Conservation (phyloP, 2,329 filamentous ascomycete species). For the Hortaea sp. region DNA sequence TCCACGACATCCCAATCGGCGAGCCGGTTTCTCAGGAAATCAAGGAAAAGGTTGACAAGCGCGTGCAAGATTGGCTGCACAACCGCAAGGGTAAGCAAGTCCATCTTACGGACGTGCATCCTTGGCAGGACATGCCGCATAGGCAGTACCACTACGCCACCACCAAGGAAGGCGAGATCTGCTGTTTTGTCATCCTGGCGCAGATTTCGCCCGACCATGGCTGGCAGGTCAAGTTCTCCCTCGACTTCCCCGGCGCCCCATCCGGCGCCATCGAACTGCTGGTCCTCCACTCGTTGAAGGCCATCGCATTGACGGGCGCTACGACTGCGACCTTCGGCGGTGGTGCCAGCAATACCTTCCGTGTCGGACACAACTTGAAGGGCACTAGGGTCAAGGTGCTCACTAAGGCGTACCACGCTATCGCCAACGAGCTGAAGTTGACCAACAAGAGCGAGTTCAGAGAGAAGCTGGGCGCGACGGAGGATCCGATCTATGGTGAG, state of each 20-base stretch:
- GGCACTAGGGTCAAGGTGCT: conserved; percentile 73
- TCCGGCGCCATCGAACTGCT: conserved; percentile 79
- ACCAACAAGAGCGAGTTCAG: conserved; percentile 81
- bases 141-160: conserved; percentile 77
- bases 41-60: conserved; percentile 57
- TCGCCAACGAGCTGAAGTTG: conserved; percentile 72
- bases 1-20: conserved; percentile 61
- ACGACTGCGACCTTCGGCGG: conserved; percentile 75
- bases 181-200: conserved; percentile 70
- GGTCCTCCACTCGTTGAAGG: conserved; percentile 61
- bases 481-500: conserved; percentile 63
- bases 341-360: conserved; percentile 64
- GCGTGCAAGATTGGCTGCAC: conserved; percentile 69
- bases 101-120: conserved; percentile 79
- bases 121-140: conserved; percentile 76
- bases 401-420: conserved; percentile 68
- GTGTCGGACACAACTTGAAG: conserved; percentile 70
- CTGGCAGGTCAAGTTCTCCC: conserved; percentile 92
- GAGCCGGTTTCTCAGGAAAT: conserved; percentile 55
- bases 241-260: conserved; percentile 83
- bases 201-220: conserved; percentile 72
- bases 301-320: conserved; percentile 48
- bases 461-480: conserved; percentile 76
- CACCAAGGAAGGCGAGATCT: conserved; percentile 61
- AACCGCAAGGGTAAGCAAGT: conserved; percentile 77